phyloP scores from a whole-genome alignment of 345 rosid genomes.

The Lagerstroemia speciosa region DNA sequence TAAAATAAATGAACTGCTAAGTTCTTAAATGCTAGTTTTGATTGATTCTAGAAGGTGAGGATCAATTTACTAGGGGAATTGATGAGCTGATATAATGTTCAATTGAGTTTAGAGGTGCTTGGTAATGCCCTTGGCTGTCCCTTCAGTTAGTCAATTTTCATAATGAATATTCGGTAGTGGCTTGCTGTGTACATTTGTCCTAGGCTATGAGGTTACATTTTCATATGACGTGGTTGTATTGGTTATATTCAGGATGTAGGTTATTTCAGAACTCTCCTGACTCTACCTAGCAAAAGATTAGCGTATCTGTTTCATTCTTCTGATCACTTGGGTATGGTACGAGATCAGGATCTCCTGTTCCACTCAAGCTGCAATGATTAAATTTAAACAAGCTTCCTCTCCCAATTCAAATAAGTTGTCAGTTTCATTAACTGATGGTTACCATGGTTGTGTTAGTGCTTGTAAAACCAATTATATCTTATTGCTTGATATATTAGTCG shows the following conservation, averaged over 20 bases:
- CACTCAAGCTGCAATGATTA: too few species aligned
- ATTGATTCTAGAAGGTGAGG: conserved; percentile 28
- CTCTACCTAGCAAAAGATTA: background rate
- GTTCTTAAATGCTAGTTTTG: conserved; percentile 93
- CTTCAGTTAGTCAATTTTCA: background rate
- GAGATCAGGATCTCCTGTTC: too few species aligned
- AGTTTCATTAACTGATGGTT: too few species aligned
- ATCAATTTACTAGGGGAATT: conserved; percentile 7
- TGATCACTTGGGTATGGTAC: background rate
- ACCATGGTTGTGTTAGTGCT: background rate
- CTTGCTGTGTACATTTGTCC: background rate
- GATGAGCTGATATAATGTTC: too few species aligned
- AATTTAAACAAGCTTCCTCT: too few species aligned
- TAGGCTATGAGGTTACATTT: too few species aligned
- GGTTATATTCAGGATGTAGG: background rate
- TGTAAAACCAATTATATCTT: background rate
- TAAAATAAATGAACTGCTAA: conserved; percentile 79
- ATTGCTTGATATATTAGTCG: background rate
- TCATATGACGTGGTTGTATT: background rate
- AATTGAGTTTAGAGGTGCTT: background rate
- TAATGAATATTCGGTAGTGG: background rate
- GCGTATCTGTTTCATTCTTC: background rate
- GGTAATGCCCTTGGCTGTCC: background rate
- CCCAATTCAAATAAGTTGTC: too few species aligned
- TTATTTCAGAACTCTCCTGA: background rate